A percentile compares a stretch with the other conserved stretches of the same genome.
These are phyloP conservation scores for Cryphonectria parasitica DNA, from an alignment of 2,329 filamentous ascomycete genomes.

Conservation along the genomic window DNA sequence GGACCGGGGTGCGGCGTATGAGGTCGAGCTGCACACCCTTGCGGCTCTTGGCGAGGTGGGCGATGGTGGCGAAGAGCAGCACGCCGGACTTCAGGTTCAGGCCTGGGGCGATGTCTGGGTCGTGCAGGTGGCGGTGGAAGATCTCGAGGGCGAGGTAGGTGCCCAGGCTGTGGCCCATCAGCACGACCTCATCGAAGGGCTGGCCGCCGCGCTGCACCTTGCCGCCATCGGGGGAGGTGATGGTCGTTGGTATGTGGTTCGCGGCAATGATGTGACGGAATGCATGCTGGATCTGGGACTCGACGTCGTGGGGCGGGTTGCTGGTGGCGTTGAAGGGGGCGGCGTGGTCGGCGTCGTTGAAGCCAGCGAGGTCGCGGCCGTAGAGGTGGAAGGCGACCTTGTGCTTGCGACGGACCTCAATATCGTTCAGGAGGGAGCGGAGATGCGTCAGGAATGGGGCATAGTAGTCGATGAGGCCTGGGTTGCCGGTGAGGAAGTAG, in stretches of 20 bases:
- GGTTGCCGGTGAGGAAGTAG: constrained; percentile 78
- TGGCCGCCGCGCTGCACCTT: constrained; percentile 36
- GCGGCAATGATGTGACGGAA: constrained; percentile 45
- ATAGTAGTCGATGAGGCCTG: constrained; percentile 77
- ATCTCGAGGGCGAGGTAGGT: constrained; percentile 73
- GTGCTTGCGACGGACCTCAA: constrained; percentile 35
- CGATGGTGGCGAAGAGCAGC: constrained; percentile 74
- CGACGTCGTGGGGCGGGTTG: constrained; percentile 54
- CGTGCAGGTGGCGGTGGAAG: constrained; percentile 58
- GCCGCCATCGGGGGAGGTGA: constrained; percentile 30
- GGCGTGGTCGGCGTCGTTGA: constrained; percentile 55
- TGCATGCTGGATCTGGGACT: constrained; percentile 53
- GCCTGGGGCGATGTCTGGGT: constrained; percentile 39
- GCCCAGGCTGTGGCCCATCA: constrained; percentile 77
- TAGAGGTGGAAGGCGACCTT: constrained; percentile 56
- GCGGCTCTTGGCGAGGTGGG: constrained; percentile 68
- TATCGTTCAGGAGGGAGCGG: constrained; percentile 54
- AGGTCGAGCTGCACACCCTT: constrained; percentile 58
- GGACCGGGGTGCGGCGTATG: constrained; percentile 46
- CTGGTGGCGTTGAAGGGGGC: constrained; percentile 45
- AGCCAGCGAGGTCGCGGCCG: constrained; percentile 63
- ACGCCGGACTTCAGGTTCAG: constrained; percentile 57
- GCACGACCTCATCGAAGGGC: constrained; percentile 61
- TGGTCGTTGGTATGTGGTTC: constrained; percentile 33
- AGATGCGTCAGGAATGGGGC: constrained; percentile 65